A percentile compares a stretch with the other conserved stretches of the same genome.
Evolutionary conservation across 2,329 filamentous ascomycete genomes (phyloP).

Genomic region (Amauroascus niger): DNA sequence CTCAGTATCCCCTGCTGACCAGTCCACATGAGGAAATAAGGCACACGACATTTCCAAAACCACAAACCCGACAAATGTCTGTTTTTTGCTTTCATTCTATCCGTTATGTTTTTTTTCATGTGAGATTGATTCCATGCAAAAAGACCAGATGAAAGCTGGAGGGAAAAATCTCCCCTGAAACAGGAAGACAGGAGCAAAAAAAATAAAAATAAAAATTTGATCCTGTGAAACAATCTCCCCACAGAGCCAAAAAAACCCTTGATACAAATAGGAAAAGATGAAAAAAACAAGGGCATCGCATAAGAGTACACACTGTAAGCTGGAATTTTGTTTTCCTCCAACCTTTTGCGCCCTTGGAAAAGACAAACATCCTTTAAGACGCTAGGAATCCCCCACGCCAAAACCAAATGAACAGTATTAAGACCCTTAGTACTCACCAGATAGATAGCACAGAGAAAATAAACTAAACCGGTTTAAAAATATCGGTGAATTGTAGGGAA

Average conservation of each 20-base stretch:
- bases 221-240: neutral
- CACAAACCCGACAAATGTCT: neutral
- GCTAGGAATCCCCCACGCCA: neutral
- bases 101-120: neutral
- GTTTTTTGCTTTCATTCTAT: conserved; percentile 4
- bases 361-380: neutral
- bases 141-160: neutral
- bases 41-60: neutral
- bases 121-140: neutral
- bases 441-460: neutral
- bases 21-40: neutral
- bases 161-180: neutral
- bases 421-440: conserved; percentile 3
- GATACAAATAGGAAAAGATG: neutral
- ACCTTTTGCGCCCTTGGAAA: neutral
- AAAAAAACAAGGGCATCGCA: neutral
- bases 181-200: neutral
- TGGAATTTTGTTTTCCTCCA: neutral
- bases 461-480: neutral
- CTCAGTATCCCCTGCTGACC: too few relatives aligned
- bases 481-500: neutral
- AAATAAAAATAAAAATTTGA: neutral
- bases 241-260: too few relatives aligned
- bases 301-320: neutral
- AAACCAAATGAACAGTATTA: conserved; percentile 18